Conservation (phyloP, 768 basidiomycete genomes). For the Lactarius quietus region DNA sequence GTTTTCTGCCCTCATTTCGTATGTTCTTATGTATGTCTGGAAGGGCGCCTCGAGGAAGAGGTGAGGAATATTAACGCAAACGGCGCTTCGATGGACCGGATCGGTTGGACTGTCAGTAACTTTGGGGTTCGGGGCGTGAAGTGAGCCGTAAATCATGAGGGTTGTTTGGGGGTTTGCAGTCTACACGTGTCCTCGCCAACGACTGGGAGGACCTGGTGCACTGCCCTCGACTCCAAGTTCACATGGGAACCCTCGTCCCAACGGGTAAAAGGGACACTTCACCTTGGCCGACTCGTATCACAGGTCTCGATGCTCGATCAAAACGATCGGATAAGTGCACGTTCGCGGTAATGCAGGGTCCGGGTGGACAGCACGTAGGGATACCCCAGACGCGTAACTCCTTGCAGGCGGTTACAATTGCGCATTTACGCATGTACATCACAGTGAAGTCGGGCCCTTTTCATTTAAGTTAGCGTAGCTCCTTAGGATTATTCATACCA, state of each 20-base stretch:
- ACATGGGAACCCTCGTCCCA: neutral
- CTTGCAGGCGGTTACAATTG: conserved; percentile 4
- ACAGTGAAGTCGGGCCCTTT: neutral
- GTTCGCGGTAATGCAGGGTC: neutral
- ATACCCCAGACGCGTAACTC: conserved; percentile 1
- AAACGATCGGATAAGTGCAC: neutral
- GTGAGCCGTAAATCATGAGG: conserved; percentile 13
- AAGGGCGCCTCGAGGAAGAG: conserved; percentile 17
- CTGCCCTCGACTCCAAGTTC: conserved; percentile 16
- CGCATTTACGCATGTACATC: conserved; percentile 10
- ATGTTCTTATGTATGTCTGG: conserved; percentile 12
- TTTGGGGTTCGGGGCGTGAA: conserved; percentile 19
- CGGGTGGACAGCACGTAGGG: neutral
- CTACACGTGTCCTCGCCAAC: conserved; percentile 16
- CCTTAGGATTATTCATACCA: conserved; percentile 40
- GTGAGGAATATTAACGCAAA: conserved; percentile 13
- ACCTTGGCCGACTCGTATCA: neutral
- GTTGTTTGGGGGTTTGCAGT: conserved; percentile 4
- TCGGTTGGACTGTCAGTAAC: neutral
- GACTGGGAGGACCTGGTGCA: conserved; percentile 5
- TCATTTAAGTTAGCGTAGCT: conserved; percentile 19
- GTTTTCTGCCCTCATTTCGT: neutral
- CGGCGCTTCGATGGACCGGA: neutral
- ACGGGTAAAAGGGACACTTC: neutral
- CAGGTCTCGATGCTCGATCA: neutral